Evolutionary conservation across 192 early-diverging fungal genomes (phyloP), one percentile per base, ranked within the genome.

Genomic region (Coemansia sp.): DNA sequence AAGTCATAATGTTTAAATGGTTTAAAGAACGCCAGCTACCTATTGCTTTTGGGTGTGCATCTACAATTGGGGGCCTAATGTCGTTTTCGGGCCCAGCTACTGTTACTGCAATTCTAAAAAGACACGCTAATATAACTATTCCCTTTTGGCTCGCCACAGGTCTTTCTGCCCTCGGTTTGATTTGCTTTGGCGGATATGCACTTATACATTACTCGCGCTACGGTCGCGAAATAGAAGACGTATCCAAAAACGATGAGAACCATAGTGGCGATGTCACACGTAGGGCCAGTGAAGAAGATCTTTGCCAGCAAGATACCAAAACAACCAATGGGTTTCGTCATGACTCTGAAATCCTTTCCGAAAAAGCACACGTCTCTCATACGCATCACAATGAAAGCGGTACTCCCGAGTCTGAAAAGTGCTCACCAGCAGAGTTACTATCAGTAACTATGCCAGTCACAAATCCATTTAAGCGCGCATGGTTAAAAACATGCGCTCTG

Each of bases 91-190:
- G 71, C 2, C 67, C 71, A 13, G 70, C 71, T 11, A 38, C 62
- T 1, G 66, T 70, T 22, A 62, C 67, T 0, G 62, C 72, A 3
- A 60, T 73, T 28, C 53, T 69, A 29, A 66, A 46, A 15, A 58
- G 27, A n/a, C 47, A 69, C 17, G 56, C 54, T 24, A 70, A 56
- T 29, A 56, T 70, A 29, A 55, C 71, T 0, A 62, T 74, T 27
- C 56, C 71, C 13, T 74, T 79, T 41, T 79, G 77, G 77, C 46
- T 81, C 1, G 80, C 78, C 1, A 77, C 77, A 3, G 78, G 75
- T 2, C 56, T 84, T 3, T 81, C 79, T 34, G 73, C 65, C 3
- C 50, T 74, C 42, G 78, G 78, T 6, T 56, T 80, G 24, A 23
- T 64, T 11, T 74, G 77, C 49, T 79, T 80, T 53, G 62, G 53